phyloP scores from a whole-genome alignment of 2,329 filamentous ascomycete genomes.

The Pyrenochaeta sp. region DNA sequence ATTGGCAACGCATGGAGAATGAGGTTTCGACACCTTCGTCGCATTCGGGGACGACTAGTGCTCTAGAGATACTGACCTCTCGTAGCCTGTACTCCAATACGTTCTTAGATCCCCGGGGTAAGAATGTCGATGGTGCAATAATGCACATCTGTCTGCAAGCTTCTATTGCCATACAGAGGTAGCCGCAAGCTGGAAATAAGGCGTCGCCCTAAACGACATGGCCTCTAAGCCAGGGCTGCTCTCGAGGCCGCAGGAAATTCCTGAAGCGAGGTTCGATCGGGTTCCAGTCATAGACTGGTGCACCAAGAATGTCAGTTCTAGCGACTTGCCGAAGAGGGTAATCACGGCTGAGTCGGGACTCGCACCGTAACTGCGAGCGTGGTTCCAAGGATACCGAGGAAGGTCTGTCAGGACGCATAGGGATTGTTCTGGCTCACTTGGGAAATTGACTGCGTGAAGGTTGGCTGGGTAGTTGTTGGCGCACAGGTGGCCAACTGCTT shows the following conservation, averaged over 20 bases:
- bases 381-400: conserved; percentile 47
- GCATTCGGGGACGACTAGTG: conserved; percentile 32
- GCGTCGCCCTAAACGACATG: conserved; percentile 30
- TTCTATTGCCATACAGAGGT: conserved; percentile 25
- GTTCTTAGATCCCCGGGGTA: neutral
- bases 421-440: conserved; percentile 8
- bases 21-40: conserved; percentile 32
- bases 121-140: conserved; percentile 11
- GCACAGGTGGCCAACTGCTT: conserved; percentile 10
- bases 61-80: conserved; percentile 24
- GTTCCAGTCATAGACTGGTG: conserved; percentile 17
- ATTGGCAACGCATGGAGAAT: conserved; percentile 18
- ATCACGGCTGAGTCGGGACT: conserved; percentile 25
- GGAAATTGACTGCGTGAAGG: conserved; percentile 13
- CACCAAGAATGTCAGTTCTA: conserved; percentile 26
- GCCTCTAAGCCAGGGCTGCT: conserved; percentile 29
- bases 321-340: conserved; percentile 23
- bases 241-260: conserved; percentile 29
- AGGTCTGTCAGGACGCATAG: conserved; percentile 25
- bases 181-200: conserved; percentile 23
- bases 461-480: conserved; percentile 2
- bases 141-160: conserved; percentile 15
- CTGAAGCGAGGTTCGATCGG: conserved; percentile 28
- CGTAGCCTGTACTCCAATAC: conserved; percentile 21
- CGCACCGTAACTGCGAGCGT: conserved; percentile 35